Percentiles rank a stretch among this genome's conserved stretches.
Conservation (phyloP, 192 early-diverging fungal genomes). For the Backusella australiensis region DNA sequence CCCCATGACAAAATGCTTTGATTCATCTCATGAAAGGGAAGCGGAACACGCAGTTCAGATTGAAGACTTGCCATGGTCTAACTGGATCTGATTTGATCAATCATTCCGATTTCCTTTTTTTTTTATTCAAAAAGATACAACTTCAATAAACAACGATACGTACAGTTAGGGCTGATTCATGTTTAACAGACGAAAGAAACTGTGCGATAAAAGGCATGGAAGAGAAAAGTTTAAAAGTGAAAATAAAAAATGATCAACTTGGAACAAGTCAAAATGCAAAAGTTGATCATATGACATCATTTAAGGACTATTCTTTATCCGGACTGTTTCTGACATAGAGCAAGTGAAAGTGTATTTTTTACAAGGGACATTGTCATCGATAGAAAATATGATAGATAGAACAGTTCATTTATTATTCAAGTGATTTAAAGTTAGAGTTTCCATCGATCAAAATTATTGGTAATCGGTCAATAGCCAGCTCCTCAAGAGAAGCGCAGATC, state of each 20-base stretch:
- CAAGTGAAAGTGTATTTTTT: too few relatives aligned
- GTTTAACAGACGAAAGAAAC: background rate
- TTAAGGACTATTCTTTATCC: too few relatives aligned
- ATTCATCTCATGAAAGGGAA: background rate
- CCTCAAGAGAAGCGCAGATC: too few relatives aligned
- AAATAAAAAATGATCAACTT: background rate
- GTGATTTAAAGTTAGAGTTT: too few relatives aligned
- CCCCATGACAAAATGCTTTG: background rate
- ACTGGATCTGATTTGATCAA: background rate
- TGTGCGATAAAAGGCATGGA: background rate
- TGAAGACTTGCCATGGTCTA: background rate
- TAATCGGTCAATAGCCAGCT: too few relatives aligned
- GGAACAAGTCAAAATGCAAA: background rate
- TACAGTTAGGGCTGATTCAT: background rate
- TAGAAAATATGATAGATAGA: too few relatives aligned
- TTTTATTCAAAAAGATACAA: background rate
- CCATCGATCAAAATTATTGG: too few relatives aligned
- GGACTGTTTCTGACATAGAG: too few relatives aligned
- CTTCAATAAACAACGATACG: background rate
- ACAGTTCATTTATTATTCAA: too few relatives aligned
- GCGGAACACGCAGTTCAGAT: background rate
- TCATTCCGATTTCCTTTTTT: background rate
- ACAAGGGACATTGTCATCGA: too few relatives aligned
- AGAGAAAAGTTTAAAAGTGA: background rate
- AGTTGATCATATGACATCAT: too few relatives aligned